Percentiles rank a stretch among this genome's conserved stretches.
Evolutionary conservation across 352 stramenopile genomes (phyloP).

Genomic region (Phytopythium aichiense): DNA sequence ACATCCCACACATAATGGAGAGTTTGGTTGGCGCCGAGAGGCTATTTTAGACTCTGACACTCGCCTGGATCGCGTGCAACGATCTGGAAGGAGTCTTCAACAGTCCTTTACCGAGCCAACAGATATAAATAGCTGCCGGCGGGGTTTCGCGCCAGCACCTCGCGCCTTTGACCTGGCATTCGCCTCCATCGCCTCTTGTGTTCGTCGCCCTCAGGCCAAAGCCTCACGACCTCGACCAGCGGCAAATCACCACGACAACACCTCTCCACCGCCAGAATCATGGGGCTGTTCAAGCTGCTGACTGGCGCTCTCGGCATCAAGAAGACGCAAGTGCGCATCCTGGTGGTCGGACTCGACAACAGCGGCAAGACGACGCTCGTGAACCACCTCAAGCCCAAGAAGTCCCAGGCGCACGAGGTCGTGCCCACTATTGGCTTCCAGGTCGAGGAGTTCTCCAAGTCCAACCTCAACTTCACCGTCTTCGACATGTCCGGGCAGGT

Average conservation of each 20-base stretch:
- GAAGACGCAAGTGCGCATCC: slow-evolving; percentile 82
- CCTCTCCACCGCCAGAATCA: too few species aligned
- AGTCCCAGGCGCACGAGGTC: slow-evolving; percentile 77
- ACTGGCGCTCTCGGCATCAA: slow-evolving; percentile 73
- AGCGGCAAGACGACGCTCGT: slow-evolving; percentile 92
- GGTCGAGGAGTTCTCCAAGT: slow-evolving; percentile 87
- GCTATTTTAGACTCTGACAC: not conserved
- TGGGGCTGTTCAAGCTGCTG: slow-evolving; percentile 87
- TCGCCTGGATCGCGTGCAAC: not conserved
- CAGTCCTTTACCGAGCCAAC: not conserved
- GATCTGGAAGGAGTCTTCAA: not conserved
- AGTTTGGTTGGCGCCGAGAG: too few species aligned
- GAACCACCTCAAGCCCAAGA: slow-evolving; percentile 90
- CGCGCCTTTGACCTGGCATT: not conserved
- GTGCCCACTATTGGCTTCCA: slow-evolving; percentile 89
- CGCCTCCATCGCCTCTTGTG: not conserved
- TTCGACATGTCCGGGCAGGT: slow-evolving; percentile 89
- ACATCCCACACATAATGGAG: too few species aligned
- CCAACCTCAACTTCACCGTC: slow-evolving; percentile 91
- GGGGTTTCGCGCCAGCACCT: not conserved
- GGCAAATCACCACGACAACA: too few species aligned
- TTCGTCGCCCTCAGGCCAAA: not conserved
- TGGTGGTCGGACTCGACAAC: slow-evolving; percentile 89
- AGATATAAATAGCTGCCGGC: not conserved
- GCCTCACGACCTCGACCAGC: too few species aligned